These are phyloP conservation scores for Meyerozyma guilliermondii DNA, from an alignment of 1,139 yeast genomes.

Conservation along the genomic window DNA sequence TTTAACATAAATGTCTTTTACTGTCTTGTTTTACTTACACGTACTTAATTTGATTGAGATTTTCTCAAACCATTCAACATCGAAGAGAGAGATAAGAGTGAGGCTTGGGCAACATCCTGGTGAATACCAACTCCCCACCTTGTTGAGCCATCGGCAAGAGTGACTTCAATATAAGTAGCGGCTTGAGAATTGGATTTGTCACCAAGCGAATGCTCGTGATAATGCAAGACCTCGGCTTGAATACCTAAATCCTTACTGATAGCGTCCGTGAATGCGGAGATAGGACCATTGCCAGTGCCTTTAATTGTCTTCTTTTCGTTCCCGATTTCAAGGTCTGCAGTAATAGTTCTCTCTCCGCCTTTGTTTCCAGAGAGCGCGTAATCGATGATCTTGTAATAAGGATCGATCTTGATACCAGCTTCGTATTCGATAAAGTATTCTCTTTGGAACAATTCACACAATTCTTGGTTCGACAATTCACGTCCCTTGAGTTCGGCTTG, in stretches of 20 bases:
- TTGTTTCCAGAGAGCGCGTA: constrained; percentile 39
- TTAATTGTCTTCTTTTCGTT: constrained; percentile 34
- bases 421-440: constrained; percentile 59
- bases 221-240: constrained; percentile 67
- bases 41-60: neutral
- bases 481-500: constrained; percentile 81
- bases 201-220: constrained; percentile 92
- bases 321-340: constrained; percentile 43
- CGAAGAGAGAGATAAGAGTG: constrained; percentile 74
- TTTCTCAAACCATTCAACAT: constrained; percentile 50
- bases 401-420: constrained; percentile 7
- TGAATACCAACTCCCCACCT: constrained; percentile 96
- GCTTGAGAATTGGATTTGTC: constrained; percentile 78
- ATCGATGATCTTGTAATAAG: constrained; percentile 44
- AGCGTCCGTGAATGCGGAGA: constrained; percentile 85
- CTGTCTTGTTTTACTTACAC: neutral
- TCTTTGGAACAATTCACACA: constrained; percentile 66
- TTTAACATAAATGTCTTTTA: neutral
- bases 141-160: constrained; percentile 43
- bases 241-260: constrained; percentile 54
- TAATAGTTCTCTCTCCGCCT: constrained; percentile 25
- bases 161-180: constrained; percentile 77
- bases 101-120: constrained; percentile 89
- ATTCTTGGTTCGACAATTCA: constrained; percentile 75
- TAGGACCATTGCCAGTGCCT: constrained; percentile 93